Base-by-base conservation (phyloP, 179 eudicot genomes). In the Silene vulgaris region DNA sequence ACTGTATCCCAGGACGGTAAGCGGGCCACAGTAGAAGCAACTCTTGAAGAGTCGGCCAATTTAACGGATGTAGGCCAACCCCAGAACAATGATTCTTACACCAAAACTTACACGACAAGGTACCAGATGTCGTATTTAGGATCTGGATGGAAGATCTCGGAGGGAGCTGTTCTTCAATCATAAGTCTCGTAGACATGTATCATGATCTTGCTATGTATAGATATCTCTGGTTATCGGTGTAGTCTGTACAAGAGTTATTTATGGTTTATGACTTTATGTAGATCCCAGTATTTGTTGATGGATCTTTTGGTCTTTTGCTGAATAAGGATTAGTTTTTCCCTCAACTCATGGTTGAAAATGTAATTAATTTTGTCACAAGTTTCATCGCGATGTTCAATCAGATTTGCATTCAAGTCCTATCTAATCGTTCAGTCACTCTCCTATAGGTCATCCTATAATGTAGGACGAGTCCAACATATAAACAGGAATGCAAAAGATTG, bases 111-210 rank as follows among this genome's bases (percentile, higher is more conserved):
- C 81, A 93, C 97, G 7, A 91, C 95, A 4, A 86, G 99, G 84
- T 96, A 96, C 76, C 96, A 96, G 86, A 83, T 96, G 93, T 82
- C 83, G 8, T 79, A 50, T 72, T 84, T 78, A 8, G 74, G 72
- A 4, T 82, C 93, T 12, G 97, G 89, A 30, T 96, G 99, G 99
- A 96, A 90, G 87, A 96, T 96, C 74, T 84, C 84, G 2, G 93
- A 91, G 80, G 99, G 99, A 57, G 97, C 93, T 75, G 99, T 96
- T 74, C 96, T 96, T 45, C 88, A 88, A 86, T 88, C 96, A 13
- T 87, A 73, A 80, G 60, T 59, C n/a, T 14, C 63, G 77, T 66
- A 20, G 8, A 2, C 12, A 19, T 20, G 16, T 19, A 7, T 75
- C 65, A 19, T 17, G 12, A 14, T 37, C 69, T 74, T 26, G 37